A percentile compares a stretch with the other conserved stretches of the same genome.
Conservation (phyloP, 2,329 filamentous ascomycete species). For the Sporothrix pallida region DNA sequence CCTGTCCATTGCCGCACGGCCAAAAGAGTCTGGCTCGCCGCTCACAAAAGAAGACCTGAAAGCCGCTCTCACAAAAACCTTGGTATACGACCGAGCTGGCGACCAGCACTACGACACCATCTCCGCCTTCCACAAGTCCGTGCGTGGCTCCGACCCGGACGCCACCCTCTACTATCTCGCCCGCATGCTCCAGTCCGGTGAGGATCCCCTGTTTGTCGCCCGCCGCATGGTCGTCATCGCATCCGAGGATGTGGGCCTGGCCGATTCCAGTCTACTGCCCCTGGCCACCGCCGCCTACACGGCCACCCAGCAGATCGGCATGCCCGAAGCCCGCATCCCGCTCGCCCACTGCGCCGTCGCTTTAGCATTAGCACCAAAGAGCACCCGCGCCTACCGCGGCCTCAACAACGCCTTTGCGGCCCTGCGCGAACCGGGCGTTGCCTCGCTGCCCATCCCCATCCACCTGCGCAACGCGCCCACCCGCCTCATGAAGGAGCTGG, state of each 20-base stretch:
- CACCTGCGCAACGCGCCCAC: conserved; percentile 94
- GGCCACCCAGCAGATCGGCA: conserved; percentile 89
- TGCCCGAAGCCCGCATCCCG: conserved; percentile 93
- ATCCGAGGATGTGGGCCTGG: conserved; percentile 89
- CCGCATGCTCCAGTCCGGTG: conserved; percentile 92
- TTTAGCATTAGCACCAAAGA: conserved; percentile 80
- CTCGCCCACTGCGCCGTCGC: conserved; percentile 87
- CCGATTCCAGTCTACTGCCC: conserved; percentile 78
- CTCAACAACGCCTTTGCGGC: conserved; percentile 81
- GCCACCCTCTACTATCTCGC: conserved; percentile 93
- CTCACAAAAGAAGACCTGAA: conserved; percentile 81
- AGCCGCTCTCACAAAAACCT: conserved; percentile 80
- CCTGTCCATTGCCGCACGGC: conserved; percentile 68
- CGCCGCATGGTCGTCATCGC: conserved; percentile 93
- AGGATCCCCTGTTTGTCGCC: conserved; percentile 91
- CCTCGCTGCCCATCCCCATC: conserved; percentile 79
- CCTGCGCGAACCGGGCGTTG: conserved; percentile 81
- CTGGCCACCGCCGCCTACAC: conserved; percentile 86
- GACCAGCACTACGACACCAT: conserved; percentile 99
- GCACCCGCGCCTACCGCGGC: conserved; percentile 82
- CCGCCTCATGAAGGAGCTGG: conserved; percentile 88
- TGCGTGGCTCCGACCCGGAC: conserved; percentile 84
- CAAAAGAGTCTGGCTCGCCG: conserved; percentile 46
- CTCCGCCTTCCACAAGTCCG: conserved; percentile 94
- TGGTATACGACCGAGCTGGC: conserved; percentile 92